Percentiles rank a stretch among this genome's conserved stretches.
Evolutionary conservation across 2,329 filamentous ascomycete genomes (phyloP).

Genomic region (Sporothrix luriei): DNA sequence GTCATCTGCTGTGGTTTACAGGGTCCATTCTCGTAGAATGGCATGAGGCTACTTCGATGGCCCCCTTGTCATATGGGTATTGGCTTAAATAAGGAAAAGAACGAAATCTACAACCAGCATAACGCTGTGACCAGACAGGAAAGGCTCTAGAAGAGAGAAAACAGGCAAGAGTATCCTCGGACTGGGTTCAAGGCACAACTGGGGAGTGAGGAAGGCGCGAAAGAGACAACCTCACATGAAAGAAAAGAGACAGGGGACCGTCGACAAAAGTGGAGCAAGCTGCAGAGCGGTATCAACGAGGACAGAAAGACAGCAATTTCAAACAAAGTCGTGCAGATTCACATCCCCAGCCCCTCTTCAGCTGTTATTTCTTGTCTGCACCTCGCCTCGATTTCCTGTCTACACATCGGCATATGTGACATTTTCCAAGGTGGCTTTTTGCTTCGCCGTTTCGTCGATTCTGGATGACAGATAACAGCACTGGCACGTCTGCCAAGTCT

Average conservation of each 20-base stretch:
- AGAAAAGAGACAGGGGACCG: background rate
- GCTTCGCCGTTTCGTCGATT: too few species aligned
- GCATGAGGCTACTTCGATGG: background rate
- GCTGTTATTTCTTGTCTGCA: background rate
- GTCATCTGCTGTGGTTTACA: background rate
- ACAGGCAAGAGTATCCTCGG: background rate
- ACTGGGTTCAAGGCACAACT: background rate
- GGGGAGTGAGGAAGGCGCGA: slow-evolving; percentile 6
- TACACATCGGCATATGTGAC: background rate
- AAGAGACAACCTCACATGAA: background rate
- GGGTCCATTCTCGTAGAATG: background rate
- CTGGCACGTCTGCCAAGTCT: background rate
- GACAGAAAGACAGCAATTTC: background rate
- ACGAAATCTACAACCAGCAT: background rate
- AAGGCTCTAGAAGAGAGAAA: slow-evolving; percentile 6
- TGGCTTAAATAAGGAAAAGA: background rate
- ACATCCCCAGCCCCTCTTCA: slow-evolving; percentile 9
- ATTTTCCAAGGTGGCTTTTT: background rate
- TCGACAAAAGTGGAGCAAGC: slow-evolving; percentile 8
- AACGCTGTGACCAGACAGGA: background rate
- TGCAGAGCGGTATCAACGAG: background rate
- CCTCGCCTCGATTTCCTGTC: too few species aligned
- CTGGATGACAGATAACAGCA: slow-evolving; percentile 9
- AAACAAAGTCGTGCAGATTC: slow-evolving; percentile 9
- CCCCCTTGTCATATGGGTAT: background rate